Evolutionary conservation across 1,284 basidiomycete genomes (phyloP), one percentile per base, ranked within the genome.

Genomic region (Cryptococcus neoformans): DNA sequence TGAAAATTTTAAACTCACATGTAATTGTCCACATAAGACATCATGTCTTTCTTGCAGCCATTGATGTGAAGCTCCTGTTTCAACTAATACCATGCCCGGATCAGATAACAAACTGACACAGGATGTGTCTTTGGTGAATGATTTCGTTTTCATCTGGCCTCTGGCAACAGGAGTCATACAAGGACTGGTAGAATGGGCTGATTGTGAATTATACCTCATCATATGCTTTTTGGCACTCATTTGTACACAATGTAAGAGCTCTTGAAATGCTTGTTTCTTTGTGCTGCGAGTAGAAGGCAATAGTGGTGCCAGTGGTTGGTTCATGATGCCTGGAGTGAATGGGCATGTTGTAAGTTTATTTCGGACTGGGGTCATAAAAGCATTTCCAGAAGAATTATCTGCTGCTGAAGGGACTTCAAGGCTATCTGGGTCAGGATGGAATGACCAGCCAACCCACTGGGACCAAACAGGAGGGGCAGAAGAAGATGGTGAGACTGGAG

Each of bases 361-460:
- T 28, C 28, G 28, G 4, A 12, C 5, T 41, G 40, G 40, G 40
- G 40, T 41, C 40, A 41, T 41, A 41, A 12, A 41, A 16, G 40
- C 40, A 41, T 28, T 28, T 28, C 28, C 28, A 28, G 28, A 28
- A 16, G 40, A 16, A 11, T 41, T 41, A 12, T 41, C 40, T 41
- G 16, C 11, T 41, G 40, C 16, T 41, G 40, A 41, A 6, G 5
- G 2, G 40, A n/a, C 16, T 28, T 41, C 37, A n/a, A 56, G 49
- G 7, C 42, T 17, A n/a, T 16, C 9, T 10, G 54, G 44, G 16
- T 40, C 45, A 8, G 54, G 54, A 14, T 55, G 41, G 53, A 53
- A 61, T 16, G 56, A 56, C 59, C 59, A 61, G 7, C 59, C 59
- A 34, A 58, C 17, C 59, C 59, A 61, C 28, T 48, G 49, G 10